Evolutionary conservation across 495 filamentous ascomycete genomes (phyloP), one percentile per base, ranked within the genome.

Genomic region (Symbiotaphrina buchneri): DNA sequence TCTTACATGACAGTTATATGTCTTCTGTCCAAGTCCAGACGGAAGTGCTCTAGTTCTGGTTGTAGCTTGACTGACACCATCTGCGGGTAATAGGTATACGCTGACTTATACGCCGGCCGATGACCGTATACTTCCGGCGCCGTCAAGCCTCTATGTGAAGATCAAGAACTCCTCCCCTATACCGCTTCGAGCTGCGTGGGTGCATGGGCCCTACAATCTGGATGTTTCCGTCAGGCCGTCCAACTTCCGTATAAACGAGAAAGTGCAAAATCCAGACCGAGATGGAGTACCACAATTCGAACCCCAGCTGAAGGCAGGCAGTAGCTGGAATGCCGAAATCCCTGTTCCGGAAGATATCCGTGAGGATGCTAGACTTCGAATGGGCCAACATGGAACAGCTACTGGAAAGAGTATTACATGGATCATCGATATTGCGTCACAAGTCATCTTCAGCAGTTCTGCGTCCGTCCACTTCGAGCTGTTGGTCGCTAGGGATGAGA

Each of bases 181-280:
- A 35, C 72, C 87, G 3, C 58, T 95, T 8, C 78, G 87, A 40
- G 87, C 87, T 28, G 87, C 87, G 22, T 97, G 93, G 45, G 68
- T 97, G 24, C 87, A 91, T 51, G 87, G 87, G 1, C 87, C 87
- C 2, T 97, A 97, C 48, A 91, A 71, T 1, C 61, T 95, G 6
- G 79, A 82, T 39, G 68, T 82, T 6, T 71, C 85, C 24, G 74
- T 82, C 11, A 85, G 82, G 42, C 80, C 83, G 3, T 57, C 71
- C 0, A 62, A 58, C 22, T 94, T 83, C 49, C 65, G 79, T 41
- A 80, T 83, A 3, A 77, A 91, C 45, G 49, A 55, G 37, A 77
- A 74, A 33, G 65, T 71, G 31, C 65, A 72, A 16, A 55, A 66
- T 16, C 58, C 65, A 15, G 58, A 71, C 29, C 43, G 43, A 32